Evolutionary conservation across 345 rosid species (phyloP), one percentile per base, ranked within the genome.

Genomic region (Eucalyptus urophylla): DNA sequence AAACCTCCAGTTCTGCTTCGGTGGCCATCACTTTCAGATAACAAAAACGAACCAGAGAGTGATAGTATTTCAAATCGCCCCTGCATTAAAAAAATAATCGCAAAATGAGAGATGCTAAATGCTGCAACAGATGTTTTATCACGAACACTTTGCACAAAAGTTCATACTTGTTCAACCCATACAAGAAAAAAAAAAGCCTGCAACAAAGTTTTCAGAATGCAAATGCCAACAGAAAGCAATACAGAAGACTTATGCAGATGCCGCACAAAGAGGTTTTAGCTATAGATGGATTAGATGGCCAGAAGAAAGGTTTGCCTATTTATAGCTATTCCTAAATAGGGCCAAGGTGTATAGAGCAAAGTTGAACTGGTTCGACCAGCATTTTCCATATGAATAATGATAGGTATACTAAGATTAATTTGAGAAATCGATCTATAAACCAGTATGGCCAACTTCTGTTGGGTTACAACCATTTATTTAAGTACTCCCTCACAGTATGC

Each of bases 51-150:
- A 31, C 99, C 99, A 47, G 98, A 92, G 81, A 98, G 94, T 31
- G 99, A 96, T 60, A 98, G 92, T 86, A 98, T 98, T 89, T 97
- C 98, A 90, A 92, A 98, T 89, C 95, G 92, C 25, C 99, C 99
- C 99, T 98, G 93, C 93, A 80, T 51, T 40, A 21, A 76, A 76
- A 69, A n/a, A 40, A 53, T 1, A 33, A 40, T 76, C 29, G 37
- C 19, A 87, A 44, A 62, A 65, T 43, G 62, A 45, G 87, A 56
- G 45, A 53, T 51, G 85, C 29, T 76, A 22, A 76, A 44, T 21
- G 47, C 47, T 21, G 24, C 47, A 76, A 40, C 85, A 11, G 85
- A 76, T 40, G 85, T 44, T 40, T 40, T 11, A 6, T 69, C 24
- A 24, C 7, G 5, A 40, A 40, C 44, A 11, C 47, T 76, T 21